Conservation (phyloP, 2,329 filamentous ascomycete species). For the Ceratocystis alfenasii region DNA sequence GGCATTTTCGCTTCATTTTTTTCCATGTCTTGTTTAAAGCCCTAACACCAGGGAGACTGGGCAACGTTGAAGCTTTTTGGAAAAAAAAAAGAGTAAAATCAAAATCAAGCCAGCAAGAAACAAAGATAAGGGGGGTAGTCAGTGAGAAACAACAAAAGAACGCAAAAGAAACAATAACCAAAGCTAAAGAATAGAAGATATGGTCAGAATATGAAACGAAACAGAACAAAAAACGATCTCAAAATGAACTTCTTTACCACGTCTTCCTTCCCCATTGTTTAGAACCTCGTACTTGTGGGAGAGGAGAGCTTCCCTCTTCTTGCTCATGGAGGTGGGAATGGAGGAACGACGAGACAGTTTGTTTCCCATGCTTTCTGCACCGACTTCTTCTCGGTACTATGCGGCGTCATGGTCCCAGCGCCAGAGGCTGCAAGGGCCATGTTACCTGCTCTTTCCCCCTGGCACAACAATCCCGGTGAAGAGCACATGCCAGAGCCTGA, state of each 20-base stretch:
- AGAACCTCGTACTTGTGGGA: not conserved
- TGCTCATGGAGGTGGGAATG: not conserved
- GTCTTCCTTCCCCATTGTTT: not conserved
- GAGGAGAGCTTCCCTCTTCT: not conserved
- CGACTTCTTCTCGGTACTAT: not conserved
- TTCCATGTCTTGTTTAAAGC: constrained; percentile 26
- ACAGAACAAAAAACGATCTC: constrained; percentile 7
- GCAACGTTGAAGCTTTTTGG: constrained; percentile 8
- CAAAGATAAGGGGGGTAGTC: constrained; percentile 1
- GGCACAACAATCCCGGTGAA: not conserved
- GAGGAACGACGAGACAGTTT: not conserved
- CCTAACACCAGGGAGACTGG: constrained; percentile 17
- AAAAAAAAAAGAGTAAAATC: not conserved
- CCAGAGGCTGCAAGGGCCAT: not conserved
- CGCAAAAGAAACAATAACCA: constrained; percentile 7
- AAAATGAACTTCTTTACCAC: constrained; percentile 3
- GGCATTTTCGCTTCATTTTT: constrained; percentile 29
- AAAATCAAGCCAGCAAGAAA: constrained; percentile 10
- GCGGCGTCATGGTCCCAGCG: not conserved
- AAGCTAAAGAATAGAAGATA: constrained; percentile 5
- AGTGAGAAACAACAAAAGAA: constrained; percentile 12
- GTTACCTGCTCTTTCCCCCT: not conserved
- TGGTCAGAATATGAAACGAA: constrained; percentile 7
- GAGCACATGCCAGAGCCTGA: not conserved
- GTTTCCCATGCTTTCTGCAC: not conserved